Base-by-base conservation (phyloP, 2,329 filamentous ascomycete genomes). In the Allantophomopsis lycopodina region DNA sequence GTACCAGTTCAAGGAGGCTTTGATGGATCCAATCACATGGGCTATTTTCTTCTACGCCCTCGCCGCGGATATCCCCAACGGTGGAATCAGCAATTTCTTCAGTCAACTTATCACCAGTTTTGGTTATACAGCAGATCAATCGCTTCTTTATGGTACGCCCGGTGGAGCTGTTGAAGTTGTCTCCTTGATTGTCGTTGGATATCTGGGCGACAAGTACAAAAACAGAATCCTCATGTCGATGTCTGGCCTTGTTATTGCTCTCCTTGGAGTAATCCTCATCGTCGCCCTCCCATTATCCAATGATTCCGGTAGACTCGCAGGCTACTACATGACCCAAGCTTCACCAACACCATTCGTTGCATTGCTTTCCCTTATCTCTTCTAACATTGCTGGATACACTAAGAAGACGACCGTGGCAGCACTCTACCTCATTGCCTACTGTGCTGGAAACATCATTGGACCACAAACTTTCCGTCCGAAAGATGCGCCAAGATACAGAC, bases 61-160 rank as follows among this genome's bases (percentile, higher is more conserved):
- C 12, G 62, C 71, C 42, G 61, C 60, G 43, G 72, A 72, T 44
- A 56, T 65, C 2, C 62, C 61, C 0, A 74, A 74, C 38, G 50
- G 72, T 5, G 73, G 72, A 12, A 71, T 76, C 37, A 64, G 62
- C 0, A 76, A 72, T 41, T 77, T 76, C 45, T 69, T 69, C 38
- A 74, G 70, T 0, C 59, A 76, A 37, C 71, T 77, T 37, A 75
- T 76, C 46, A 53, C 72, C 41, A 69, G 69, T 0, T 69, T 73
- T 36, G 70, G 70, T 1, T 76, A 69, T 49, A 62, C 60, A 2
- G 64, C 67, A 0, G 56, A 71, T 10, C 62, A 64, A 20, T 40
- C 40, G 13, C 39, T 44, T n/a, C 44, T 46, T 5, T 39, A 41
- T 15, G 50, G 50, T 13, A 54, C 51, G 2, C 53, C 53, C 2